Conservation (phyloP, 2,329 filamentous ascomycete genomes). For the Colletotrichum navitas region DNA sequence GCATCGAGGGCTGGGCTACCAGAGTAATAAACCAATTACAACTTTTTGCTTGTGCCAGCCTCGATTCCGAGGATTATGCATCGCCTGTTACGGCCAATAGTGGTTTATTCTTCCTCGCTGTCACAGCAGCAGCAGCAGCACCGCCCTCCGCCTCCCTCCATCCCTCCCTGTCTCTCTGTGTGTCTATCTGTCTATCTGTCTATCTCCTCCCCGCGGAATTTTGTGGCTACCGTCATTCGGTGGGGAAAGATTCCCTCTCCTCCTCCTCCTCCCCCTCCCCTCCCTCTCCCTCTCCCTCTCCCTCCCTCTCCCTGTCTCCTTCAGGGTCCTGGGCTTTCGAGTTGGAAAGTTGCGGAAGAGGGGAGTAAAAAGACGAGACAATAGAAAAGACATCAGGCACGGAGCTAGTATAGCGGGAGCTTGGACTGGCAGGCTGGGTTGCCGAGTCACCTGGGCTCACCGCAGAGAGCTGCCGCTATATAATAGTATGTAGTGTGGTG, state of each 20-base stretch:
- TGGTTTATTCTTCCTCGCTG: constrained; percentile 18
- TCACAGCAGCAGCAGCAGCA: constrained; percentile 19
- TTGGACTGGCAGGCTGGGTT: neutral
- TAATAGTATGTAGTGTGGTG: neutral
- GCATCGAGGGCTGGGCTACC: constrained; percentile 24
- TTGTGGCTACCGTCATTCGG: constrained; percentile 12
- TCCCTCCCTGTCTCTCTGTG: neutral
- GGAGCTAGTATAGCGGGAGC: neutral
- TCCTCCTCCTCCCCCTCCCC: neutral
- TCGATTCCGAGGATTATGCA: constrained; percentile 22
- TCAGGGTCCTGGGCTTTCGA: neutral
- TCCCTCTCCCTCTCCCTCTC: constrained; percentile 1
- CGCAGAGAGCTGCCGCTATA: neutral
- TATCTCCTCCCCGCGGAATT: constrained; percentile 12
- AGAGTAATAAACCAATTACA: too few species aligned
- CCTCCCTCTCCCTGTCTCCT: neutral
- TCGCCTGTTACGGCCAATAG: constrained; percentile 32
- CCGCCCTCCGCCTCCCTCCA: neutral
- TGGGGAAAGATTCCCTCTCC: constrained; percentile 13
- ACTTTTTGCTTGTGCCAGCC: constrained; percentile 28
- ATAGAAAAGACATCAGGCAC: neutral
- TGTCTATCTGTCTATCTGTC: too few species aligned
- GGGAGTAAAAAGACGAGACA: neutral
- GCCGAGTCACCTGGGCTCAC: constrained; percentile 12
- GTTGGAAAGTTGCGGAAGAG: neutral